Evolutionary conservation across 164 flowering plant genomes (phyloP), one percentile per base, ranked within the genome.

Genomic region (Platanus orientalis): DNA sequence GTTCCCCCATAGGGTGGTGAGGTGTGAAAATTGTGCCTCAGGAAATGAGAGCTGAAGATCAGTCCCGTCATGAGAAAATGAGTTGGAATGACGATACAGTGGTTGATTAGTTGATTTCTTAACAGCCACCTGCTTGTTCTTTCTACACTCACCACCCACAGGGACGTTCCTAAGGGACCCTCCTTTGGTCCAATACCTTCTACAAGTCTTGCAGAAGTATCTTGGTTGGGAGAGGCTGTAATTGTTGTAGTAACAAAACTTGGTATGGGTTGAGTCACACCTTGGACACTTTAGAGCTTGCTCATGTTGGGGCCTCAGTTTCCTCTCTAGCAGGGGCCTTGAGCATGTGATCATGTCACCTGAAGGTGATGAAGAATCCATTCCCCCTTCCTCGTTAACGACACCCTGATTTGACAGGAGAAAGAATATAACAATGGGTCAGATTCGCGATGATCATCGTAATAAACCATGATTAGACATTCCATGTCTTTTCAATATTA

Each of bases 161-260:
- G 94, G 94, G 21, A 87, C 83, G 79, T 87, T 87, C 25, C 94
- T 60, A 7, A 87, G 76, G 29, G 94, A 79, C 6, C 94, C 94
- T 1, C 94, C 94, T 73, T 87, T 87, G 28, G 94, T 87, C 94
- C 94, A 87, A 59, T 87, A 87, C 79, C 94, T 72, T 61, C 94
- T 64, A 61, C 94, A 87, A 3, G 94, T 81, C 76, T 83, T 87
- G 85, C 94, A 87, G 61, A 87, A 87, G 82, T 87, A 87, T 47
- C 94, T 69, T 10, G 94, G 94, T 71, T 87, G 94, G 52, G 94
- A 80, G 58, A 85, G 88, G 75, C 94, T 87, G 72, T 87, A 87
- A 45, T 87, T 87, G 83, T 87, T 87, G 81, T 87, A 87, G 84
- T 87, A 87, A 70, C 94, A 87, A 42, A 87, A 87, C 67, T 87